Evolutionary conservation across 2,329 filamentous ascomycete genomes (phyloP).

Genomic region (Arthrobotrys sinensis): DNA sequence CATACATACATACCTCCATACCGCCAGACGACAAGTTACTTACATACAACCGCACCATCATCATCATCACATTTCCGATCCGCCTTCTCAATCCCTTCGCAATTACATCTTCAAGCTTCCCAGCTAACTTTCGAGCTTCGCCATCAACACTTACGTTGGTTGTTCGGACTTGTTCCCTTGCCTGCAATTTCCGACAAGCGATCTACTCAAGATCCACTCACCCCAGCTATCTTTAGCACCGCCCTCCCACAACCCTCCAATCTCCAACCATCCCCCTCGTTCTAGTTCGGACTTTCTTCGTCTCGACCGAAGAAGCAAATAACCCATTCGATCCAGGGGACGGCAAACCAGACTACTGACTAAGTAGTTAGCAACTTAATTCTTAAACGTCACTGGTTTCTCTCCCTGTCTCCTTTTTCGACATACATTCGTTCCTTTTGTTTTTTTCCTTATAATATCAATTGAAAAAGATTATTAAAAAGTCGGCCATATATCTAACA

Average conservation of each 20-base stretch:
- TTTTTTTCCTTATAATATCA: not conserved
- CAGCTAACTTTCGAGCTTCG: conserved; percentile 11
- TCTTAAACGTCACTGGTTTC: conserved; percentile 1
- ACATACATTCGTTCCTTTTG: conserved; percentile 4
- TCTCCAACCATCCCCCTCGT: conserved; percentile 20
- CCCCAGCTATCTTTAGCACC: conserved; percentile 50
- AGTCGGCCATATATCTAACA: conserved; percentile 1
- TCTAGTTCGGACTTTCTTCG: conserved; percentile 14
- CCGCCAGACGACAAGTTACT: conserved; percentile 1
- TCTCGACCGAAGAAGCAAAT: conserved; percentile 48
- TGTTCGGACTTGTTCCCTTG: not conserved
- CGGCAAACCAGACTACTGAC: conserved; percentile 2
- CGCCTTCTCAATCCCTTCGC: conserved; percentile 7
- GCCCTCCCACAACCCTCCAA: conserved; percentile 26
- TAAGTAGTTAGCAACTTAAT: conserved; percentile 14
- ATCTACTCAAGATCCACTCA: conserved; percentile 54
- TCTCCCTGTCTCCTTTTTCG: not conserved
- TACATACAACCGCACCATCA: not conserved
- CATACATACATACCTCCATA: conserved; percentile 2
- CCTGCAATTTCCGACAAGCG: conserved; percentile 60
- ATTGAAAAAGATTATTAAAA: not conserved
- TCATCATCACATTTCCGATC: conserved; percentile 13
- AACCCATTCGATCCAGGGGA: conserved; percentile 43
- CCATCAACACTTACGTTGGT: conserved; percentile 37
- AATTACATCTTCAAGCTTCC: conserved; percentile 6